These are phyloP conservation scores for Ormosia semicastrata DNA, from an alignment of 306 rosid species.

Conservation along the genomic window DNA sequence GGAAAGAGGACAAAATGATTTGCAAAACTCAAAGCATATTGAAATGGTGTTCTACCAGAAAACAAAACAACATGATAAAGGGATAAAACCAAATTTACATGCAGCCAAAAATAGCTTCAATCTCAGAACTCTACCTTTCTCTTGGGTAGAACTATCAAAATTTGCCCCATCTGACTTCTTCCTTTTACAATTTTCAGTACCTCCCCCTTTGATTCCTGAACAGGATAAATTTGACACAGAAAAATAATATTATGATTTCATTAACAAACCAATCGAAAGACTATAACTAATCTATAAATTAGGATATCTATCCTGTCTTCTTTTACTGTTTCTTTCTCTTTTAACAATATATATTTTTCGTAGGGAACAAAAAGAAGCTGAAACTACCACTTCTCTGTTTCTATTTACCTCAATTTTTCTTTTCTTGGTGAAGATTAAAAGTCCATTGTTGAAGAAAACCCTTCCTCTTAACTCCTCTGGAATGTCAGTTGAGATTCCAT, in stretches of 20 bases:
- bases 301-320: not conserved
- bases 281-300: not conserved
- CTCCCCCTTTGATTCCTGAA: slow-evolving; percentile 51
- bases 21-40: not conserved
- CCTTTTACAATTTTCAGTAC: slow-evolving; percentile 44
- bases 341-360: not conserved
- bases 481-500: slow-evolving; percentile 72
- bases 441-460: slow-evolving; percentile 63
- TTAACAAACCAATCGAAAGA: slow-evolving; percentile 5
- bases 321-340: not conserved
- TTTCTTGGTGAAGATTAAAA: slow-evolving; percentile 69
- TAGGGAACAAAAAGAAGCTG: not conserved
- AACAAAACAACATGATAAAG: not conserved
- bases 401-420: slow-evolving; percentile 50
- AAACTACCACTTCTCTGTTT: slow-evolving; percentile 26
- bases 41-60: slow-evolving; percentile 8
- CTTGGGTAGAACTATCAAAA: slow-evolving; percentile 26
- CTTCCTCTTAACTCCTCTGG: slow-evolving; percentile 68
- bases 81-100: slow-evolving; percentile 2
- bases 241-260: not conserved
- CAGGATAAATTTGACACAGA: slow-evolving; percentile 36
- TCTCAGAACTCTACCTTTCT: slow-evolving; percentile 41
- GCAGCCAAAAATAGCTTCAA: slow-evolving; percentile 23
- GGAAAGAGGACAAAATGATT: not conserved
- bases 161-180: slow-evolving; percentile 37